Conservation (phyloP, 1,139 yeast genomes). For the Scheffersomyces stambukii region DNA sequence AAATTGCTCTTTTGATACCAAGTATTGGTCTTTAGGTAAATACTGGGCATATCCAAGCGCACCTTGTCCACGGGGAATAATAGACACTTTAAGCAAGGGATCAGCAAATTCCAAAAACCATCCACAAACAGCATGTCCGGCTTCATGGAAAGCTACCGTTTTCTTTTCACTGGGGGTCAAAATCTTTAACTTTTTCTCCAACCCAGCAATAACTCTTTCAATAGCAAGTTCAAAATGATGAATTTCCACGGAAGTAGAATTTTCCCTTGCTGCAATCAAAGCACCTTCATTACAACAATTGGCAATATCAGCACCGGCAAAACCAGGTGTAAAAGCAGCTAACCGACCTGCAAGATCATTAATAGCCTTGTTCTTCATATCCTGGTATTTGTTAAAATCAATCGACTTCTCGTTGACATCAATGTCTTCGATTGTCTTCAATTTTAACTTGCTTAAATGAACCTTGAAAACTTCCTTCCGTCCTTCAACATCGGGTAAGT, state of each 20-base stretch:
- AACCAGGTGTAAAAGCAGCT: slow-evolving; percentile 79
- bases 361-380: slow-evolving; percentile 43
- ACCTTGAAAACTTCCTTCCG: slow-evolving; percentile 72
- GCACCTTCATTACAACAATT: slow-evolving; percentile 84
- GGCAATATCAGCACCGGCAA: slow-evolving; percentile 84
- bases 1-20: slow-evolving; percentile 62
- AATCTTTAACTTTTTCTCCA: slow-evolving; percentile 67
- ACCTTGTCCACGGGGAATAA: slow-evolving; percentile 81
- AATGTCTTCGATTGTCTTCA: slow-evolving; percentile 38
- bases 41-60: slow-evolving; percentile 83
- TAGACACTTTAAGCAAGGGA: slow-evolving; percentile 74
- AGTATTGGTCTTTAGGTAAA: slow-evolving; percentile 70
- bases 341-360: slow-evolving; percentile 66
- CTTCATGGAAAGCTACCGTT: slow-evolving; percentile 78
- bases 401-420: slow-evolving; percentile 35
- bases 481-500: slow-evolving; percentile 74
- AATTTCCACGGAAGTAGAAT: slow-evolving; percentile 51
- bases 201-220: slow-evolving; percentile 78
- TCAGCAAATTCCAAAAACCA: slow-evolving; percentile 73
- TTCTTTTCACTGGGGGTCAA: slow-evolving; percentile 69
- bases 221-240: slow-evolving; percentile 75
- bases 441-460: slow-evolving; percentile 54
- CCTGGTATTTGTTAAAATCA: slow-evolving; percentile 47
- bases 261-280: slow-evolving; percentile 70
- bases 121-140: slow-evolving; percentile 81